These are phyloP conservation scores for Kwoniella europaea DNA, from an alignment of 768 basidiomycete genomes.

Conservation along the genomic window DNA sequence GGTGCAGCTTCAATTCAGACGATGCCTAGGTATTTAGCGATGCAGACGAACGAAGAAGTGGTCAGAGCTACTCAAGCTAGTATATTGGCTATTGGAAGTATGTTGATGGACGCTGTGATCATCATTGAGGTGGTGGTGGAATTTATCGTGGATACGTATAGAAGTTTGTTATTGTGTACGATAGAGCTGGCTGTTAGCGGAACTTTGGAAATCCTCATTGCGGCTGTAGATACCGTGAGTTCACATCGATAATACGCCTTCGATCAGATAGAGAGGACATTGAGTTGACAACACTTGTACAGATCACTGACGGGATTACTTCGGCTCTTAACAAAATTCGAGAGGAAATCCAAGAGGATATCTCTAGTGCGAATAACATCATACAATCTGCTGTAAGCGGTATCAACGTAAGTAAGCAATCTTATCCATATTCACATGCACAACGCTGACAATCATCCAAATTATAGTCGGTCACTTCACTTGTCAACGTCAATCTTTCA, in stretches of 20 bases:
- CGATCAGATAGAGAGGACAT: conserved; percentile 3
- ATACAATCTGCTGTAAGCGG: conserved; percentile 69
- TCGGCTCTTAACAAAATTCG: conserved; percentile 67
- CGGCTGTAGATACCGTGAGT: conserved; percentile 79
- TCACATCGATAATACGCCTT: background rate
- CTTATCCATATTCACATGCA: background rate
- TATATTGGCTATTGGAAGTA: conserved; percentile 74
- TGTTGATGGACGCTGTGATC: conserved; percentile 71
- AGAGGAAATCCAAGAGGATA: conserved; percentile 74
- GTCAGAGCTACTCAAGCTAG: conserved; percentile 77
- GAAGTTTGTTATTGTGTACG: conserved; percentile 91
- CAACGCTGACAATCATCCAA: background rate
- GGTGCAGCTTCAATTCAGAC: conserved; percentile 82
- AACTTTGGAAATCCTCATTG: conserved; percentile 76
- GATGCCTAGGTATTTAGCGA: conserved; percentile 85
- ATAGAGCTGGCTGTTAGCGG: conserved; percentile 86
- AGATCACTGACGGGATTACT: conserved; percentile 76
- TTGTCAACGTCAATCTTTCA: conserved; percentile 65
- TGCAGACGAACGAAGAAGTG: conserved; percentile 80
- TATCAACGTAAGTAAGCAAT: conserved; percentile 64
- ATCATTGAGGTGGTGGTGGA: conserved; percentile 85
- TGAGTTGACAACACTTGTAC: background rate
- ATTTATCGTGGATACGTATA: conserved; percentile 89
- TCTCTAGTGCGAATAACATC: conserved; percentile 70
- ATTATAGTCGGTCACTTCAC: conserved; percentile 63